phyloP scores from a whole-genome alignment of 768 basidiomycete species.

The Omphalotus guepiniiformis region DNA sequence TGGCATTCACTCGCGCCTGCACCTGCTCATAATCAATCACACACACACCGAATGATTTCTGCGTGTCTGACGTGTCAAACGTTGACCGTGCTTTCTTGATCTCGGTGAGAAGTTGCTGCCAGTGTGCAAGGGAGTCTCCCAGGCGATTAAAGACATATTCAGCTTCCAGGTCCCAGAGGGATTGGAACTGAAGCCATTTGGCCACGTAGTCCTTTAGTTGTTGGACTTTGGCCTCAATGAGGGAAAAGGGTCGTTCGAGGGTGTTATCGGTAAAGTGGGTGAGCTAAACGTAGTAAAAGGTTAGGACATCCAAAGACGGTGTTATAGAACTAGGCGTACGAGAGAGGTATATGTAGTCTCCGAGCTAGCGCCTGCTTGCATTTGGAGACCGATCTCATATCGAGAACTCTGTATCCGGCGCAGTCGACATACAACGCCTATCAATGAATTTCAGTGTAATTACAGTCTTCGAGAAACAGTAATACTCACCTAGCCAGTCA shows the following conservation, averaged over 20 bases:
- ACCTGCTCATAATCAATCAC: conserved; percentile 98
- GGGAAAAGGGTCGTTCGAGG: conserved; percentile 74
- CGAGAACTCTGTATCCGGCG: conserved; percentile 89
- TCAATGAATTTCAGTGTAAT: not conserved
- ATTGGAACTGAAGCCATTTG: conserved; percentile 99
- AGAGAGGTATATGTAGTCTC: conserved; percentile 84
- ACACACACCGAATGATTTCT: conserved; percentile 88
- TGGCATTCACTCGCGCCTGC: conserved; percentile 94
- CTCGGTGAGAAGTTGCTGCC: conserved; percentile 94
- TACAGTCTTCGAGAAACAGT: not conserved
- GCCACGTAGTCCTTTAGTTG: conserved; percentile 87
- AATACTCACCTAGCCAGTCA: conserved; percentile 69
- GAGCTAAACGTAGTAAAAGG: conserved; percentile 41
- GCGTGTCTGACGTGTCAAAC: conserved; percentile 95
- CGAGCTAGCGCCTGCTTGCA: conserved; percentile 54
- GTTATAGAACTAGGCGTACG: conserved; percentile 38
- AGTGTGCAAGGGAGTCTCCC: conserved; percentile 88
- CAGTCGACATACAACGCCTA: conserved; percentile 84
- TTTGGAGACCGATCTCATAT: conserved; percentile 94
- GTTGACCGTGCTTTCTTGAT: conserved; percentile 96
- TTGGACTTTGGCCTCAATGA: conserved; percentile 86
- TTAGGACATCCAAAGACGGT: not conserved
- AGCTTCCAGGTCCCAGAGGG: conserved; percentile 95
- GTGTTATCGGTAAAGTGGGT: conserved; percentile 69
- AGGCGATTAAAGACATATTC: conserved; percentile 95